phyloP scores from a whole-genome alignment of 148 eudicot species.

The Rhododendron williamsianum region DNA sequence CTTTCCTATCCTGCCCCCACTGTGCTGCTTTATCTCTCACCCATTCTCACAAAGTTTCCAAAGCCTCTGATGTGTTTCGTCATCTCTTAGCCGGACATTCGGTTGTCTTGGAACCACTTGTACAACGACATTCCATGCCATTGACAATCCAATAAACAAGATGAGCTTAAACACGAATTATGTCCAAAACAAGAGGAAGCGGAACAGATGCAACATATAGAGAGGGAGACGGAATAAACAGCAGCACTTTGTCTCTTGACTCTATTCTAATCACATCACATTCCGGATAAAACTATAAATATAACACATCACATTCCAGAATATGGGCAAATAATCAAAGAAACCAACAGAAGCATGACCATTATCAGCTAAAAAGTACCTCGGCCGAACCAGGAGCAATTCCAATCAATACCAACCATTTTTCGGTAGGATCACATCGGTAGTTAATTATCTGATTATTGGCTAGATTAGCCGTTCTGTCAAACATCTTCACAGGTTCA shows the following conservation, averaged over 20 bases:
- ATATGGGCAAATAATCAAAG: not conserved
- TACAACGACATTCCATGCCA: not conserved
- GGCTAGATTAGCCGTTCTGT: conserved; percentile 78
- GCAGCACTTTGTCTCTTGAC: not conserved
- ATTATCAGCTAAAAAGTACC: conserved; percentile 26
- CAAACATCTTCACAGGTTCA: conserved; percentile 87
- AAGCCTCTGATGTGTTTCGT: not conserved
- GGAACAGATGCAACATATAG: not conserved
- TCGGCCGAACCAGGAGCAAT: conserved; percentile 92
- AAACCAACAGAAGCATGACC: not conserved
- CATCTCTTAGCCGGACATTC: not conserved
- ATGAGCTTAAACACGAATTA: not conserved
- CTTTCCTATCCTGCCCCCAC: not conserved
- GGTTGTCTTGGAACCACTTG: not conserved
- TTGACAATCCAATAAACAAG: not conserved
- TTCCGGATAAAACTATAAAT: not conserved
- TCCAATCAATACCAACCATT: conserved; percentile 95
- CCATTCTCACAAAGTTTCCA: not conserved
- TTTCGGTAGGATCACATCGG: conserved; percentile 82
- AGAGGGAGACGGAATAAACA: not conserved
- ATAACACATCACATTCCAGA: not conserved
- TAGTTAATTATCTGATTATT: conserved; percentile 93
- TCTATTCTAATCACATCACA: not conserved
- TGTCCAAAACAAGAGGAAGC: not conserved
- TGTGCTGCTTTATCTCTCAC: not conserved